Evolutionary conservation across 352 stramenopile genomes (phyloP).

Genomic region (Phytophthora tubulina): DNA sequence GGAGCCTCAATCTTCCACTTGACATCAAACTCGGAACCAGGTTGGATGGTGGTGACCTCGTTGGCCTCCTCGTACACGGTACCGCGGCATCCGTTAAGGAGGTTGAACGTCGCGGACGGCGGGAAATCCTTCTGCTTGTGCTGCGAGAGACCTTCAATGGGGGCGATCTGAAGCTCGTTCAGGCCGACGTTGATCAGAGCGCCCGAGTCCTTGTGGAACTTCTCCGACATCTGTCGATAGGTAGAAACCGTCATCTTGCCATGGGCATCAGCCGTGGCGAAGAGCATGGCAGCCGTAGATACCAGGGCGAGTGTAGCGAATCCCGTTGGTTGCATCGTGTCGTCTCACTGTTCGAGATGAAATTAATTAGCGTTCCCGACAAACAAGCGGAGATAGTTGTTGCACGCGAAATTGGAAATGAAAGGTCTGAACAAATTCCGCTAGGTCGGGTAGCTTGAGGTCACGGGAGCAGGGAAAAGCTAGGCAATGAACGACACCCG

Average conservation of each 20-base stretch:
- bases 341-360: not conserved
- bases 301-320: slow-evolving; percentile 10
- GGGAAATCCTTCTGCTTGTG: slow-evolving; percentile 46
- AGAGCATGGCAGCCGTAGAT: slow-evolving; percentile 22
- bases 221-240: slow-evolving; percentile 33
- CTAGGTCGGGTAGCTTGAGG: not conserved
- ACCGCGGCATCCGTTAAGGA: slow-evolving; percentile 50
- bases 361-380: not conserved
- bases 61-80: slow-evolving; percentile 46
- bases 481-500: not conserved
- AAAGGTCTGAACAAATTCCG: not conserved
- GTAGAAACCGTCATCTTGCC: slow-evolving; percentile 31
- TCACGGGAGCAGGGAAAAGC: not conserved
- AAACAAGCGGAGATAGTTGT: not conserved
- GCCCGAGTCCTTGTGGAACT: slow-evolving; percentile 39
- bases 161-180: slow-evolving; percentile 43
- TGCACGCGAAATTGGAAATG: not conserved
- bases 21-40: slow-evolving; percentile 41
- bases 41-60: slow-evolving; percentile 41
- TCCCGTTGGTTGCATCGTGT: not conserved
- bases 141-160: slow-evolving; percentile 38
- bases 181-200: slow-evolving; percentile 46
- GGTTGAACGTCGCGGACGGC: slow-evolving; percentile 39
- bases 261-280: slow-evolving; percentile 32
- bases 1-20: slow-evolving; percentile 61